phyloP scores from a whole-genome alignment of 768 basidiomycete species.

The Amanita muscaria region DNA sequence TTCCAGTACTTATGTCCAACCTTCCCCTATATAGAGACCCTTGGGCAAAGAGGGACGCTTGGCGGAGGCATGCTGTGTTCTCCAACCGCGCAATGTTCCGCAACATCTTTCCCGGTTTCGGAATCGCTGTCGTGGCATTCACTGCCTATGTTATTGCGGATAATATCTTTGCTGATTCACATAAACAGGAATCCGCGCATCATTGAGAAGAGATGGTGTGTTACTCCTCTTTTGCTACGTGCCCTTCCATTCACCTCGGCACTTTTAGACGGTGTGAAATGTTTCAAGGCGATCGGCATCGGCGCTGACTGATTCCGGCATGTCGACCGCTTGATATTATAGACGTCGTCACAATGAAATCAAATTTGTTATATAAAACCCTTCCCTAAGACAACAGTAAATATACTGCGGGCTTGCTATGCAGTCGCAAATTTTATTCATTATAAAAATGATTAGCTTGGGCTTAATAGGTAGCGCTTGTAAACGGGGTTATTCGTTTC shows the following conservation, averaged over 20 bases:
- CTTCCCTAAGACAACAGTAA: too few relatives aligned
- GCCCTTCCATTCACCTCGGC: not conserved
- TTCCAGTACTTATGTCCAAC: slow-evolving; percentile 46
- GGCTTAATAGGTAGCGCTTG: slow-evolving; percentile 48
- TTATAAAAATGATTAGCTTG: too few relatives aligned
- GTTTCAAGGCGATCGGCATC: too few relatives aligned
- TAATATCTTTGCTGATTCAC: slow-evolving; percentile 45
- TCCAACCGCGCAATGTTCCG: slow-evolving; percentile 80
- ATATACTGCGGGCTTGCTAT: too few relatives aligned
- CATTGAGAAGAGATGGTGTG: slow-evolving; percentile 11
- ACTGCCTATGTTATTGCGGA: slow-evolving; percentile 84
- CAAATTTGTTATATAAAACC: too few relatives aligned
- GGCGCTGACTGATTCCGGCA: too few relatives aligned
- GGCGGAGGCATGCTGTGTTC: slow-evolving; percentile 89
- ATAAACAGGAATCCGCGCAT: slow-evolving; percentile 16
- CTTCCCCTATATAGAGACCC: slow-evolving; percentile 83
- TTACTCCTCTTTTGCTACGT: not conserved
- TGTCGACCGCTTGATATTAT: too few relatives aligned
- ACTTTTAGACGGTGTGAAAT: not conserved
- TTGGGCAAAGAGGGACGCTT: slow-evolving; percentile 90
- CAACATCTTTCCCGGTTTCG: slow-evolving; percentile 90
- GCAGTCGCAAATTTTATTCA: not conserved
- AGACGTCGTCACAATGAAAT: too few relatives aligned
- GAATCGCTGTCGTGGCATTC: slow-evolving; percentile 88
- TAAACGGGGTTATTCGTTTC: slow-evolving; percentile 89